These are phyloP conservation scores for Dichotomopilus funicola DNA, from an alignment of 2,329 filamentous ascomycete genomes.

Conservation along the genomic window DNA sequence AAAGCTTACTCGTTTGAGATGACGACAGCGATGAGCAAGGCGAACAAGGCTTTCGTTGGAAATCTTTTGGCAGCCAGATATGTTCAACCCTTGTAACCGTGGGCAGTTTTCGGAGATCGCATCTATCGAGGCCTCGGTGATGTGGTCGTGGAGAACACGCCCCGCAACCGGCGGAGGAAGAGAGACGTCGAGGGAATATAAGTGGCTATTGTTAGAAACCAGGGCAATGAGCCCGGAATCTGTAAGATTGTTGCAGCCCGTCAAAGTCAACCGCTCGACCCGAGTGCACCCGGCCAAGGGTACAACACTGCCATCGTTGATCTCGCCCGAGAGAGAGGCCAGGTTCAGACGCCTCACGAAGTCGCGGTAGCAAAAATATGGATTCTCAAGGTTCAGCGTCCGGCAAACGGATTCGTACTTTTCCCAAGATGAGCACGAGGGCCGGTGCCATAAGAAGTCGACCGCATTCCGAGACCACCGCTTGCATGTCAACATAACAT, in stretches of 20 bases:
- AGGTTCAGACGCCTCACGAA: constrained; percentile 91
- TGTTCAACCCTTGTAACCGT: constrained; percentile 84
- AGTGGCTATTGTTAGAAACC: constrained; percentile 68
- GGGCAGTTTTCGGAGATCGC: constrained; percentile 75
- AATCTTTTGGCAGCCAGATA: constrained; percentile 77
- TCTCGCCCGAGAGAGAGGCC: constrained; percentile 62
- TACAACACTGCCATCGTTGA: constrained; percentile 85
- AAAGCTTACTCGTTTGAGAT: constrained; percentile 70
- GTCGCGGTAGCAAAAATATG: constrained; percentile 82
- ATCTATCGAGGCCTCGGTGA: constrained; percentile 75
- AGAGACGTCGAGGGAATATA: constrained; percentile 87
- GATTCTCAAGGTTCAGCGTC: constrained; percentile 64
- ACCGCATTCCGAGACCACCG: constrained; percentile 90
- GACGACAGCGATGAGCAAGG: constrained; percentile 75
- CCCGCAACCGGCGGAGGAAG: constrained; percentile 32
- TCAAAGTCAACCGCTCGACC: constrained; percentile 86
- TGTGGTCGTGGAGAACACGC: constrained; percentile 47
- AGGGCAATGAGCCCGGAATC: constrained; percentile 77
- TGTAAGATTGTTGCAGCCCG: constrained; percentile 78
- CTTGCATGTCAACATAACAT: constrained; percentile 90
- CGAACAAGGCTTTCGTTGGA: constrained; percentile 79
- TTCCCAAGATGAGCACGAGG: constrained; percentile 79
- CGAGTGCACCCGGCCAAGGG: constrained; percentile 80
- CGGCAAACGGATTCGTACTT: constrained; percentile 75
- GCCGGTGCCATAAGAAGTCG: constrained; percentile 89